These are phyloP conservation scores for Eutypella sp. DNA, from an alignment of 2,329 filamentous ascomycete genomes.

Conservation along the genomic window DNA sequence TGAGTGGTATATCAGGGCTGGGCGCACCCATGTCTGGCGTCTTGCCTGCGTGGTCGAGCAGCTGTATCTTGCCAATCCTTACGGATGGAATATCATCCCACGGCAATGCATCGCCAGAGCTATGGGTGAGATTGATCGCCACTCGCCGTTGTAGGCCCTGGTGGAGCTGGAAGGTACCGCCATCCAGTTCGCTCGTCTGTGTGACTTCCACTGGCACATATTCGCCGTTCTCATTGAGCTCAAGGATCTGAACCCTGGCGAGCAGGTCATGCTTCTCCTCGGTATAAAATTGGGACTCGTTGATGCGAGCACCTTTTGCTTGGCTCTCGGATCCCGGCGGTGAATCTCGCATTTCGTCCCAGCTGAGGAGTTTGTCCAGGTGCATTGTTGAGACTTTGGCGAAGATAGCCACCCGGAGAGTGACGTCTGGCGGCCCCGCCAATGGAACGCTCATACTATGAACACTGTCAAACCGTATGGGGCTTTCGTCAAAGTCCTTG, in stretches of 20 bases:
- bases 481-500: conserved; percentile 84
- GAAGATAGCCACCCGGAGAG: conserved; percentile 83
- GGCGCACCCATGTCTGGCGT: conserved; percentile 71
- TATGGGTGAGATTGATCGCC: conserved; percentile 83
- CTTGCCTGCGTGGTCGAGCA: conserved; percentile 82
- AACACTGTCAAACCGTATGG: conserved; percentile 92
- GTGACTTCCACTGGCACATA: conserved; percentile 92
- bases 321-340: conserved; percentile 53
- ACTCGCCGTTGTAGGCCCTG: conserved; percentile 90
- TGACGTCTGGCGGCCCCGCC: conserved; percentile 67
- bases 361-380: conserved; percentile 92
- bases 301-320: conserved; percentile 62
- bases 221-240: conserved; percentile 84
- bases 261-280: conserved; percentile 95
- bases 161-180: conserved; percentile 90
- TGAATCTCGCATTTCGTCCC: conserved; percentile 95
- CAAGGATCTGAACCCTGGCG: conserved; percentile 79
- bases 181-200: conserved; percentile 76
- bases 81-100: conserved; percentile 81
- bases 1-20: conserved; percentile 70
- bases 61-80: conserved; percentile 72
- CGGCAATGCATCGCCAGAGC: conserved; percentile 78
- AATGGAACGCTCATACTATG: conserved; percentile 95
- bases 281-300: conserved; percentile 87
- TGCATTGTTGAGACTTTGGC: conserved; percentile 90